A percentile compares a stretch with the other conserved stretches of the same genome.
Evolutionary conservation across 495 filamentous ascomycete genomes (phyloP).

Genomic region (Hypomontagnella monticulosa): DNA sequence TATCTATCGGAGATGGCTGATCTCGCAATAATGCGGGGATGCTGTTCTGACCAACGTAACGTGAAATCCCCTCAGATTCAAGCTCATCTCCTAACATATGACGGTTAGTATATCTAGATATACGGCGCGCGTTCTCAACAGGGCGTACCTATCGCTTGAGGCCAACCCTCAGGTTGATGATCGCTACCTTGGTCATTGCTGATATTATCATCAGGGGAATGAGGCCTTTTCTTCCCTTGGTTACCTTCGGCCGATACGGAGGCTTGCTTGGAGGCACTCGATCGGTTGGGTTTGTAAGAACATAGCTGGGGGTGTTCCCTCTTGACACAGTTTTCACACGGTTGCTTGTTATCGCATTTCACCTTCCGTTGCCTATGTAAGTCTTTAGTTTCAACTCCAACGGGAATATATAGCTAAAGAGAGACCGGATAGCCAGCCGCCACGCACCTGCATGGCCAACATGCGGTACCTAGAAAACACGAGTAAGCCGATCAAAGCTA

Average conservation of each 20-base stretch:
- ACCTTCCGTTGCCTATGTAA: conserved; percentile 70
- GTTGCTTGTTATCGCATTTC: conserved; percentile 77
- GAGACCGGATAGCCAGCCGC: neutral
- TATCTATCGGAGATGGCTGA: conserved; percentile 58
- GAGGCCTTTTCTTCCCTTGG: conserved; percentile 55
- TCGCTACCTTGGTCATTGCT: conserved; percentile 51
- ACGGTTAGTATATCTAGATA: conserved; percentile 36
- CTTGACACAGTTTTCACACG: conserved; percentile 78
- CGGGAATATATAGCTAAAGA: neutral
- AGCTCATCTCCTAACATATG: conserved; percentile 62
- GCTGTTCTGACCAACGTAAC: conserved; percentile 73
- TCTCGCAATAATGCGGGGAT: conserved; percentile 74
- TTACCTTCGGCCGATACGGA: conserved; percentile 46
- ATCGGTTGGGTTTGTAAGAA: conserved; percentile 75
- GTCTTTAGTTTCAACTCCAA: conserved; percentile 24
- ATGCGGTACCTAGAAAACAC: conserved; percentile 63
- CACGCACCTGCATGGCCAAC: conserved; percentile 68
- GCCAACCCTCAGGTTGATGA: conserved; percentile 52
- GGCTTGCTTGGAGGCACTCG: conserved; percentile 59
- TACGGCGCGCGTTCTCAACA: conserved; percentile 18
- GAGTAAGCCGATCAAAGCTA: conserved; percentile 31
- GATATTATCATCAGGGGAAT: conserved; percentile 55
- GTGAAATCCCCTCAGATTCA: conserved; percentile 69
- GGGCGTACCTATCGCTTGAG: conserved; percentile 50
- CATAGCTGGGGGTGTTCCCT: conserved; percentile 76